Base-by-base conservation (phyloP, 176 grass and related monocot genomes). In the Carex littledalei region DNA sequence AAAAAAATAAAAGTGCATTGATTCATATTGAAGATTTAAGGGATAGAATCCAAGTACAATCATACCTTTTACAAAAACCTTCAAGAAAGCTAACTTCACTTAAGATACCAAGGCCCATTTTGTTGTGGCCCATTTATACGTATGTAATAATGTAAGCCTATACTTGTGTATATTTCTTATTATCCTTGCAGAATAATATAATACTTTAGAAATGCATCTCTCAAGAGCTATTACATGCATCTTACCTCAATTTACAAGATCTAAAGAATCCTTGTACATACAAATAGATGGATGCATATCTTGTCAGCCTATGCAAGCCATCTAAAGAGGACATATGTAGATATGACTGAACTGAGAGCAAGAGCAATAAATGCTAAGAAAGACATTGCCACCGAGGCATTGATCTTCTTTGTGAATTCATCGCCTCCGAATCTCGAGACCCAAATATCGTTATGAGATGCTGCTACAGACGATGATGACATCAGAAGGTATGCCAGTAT, bases 401-500 rank as follows among this genome's bases (percentile, higher is more conserved):
- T 95, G 64, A 94, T 91, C 85, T 88, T 95, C 86, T 54, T 87
- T 12, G 89, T 94, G 90, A 98, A 98, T 4, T 85, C 71, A 5
- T 98, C 96, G 24, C 82, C 87, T 56, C 96, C 93, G 50, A 98
- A 98, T 67, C 87, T 90, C 45, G 96, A 81, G 56, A 95, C 87
- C 96, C 96, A 98, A 56, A 95, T 86, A 65, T 98, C 88, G 35
- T 89, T 86, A 34, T 87, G 93, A 0, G 96, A 98, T 57, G 91
- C 93, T n/a, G 96, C 96, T 21, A 88, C 86, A 1, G 96, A 98
- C 31, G 96, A 94, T 16, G 96, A 89, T 2, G 96, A 98, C 87
- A 98, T 94, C 52, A 98, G 80, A 67, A 98, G 91, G 24, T 98
- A 98, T 0, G 96, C 93, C 81, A 98, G 15, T n/a, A 84, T 88